Percentiles rank a stretch among this genome's conserved stretches.
phyloP scores from a whole-genome alignment of 2,329 filamentous ascomycete species.

The Trichoderma arundinaceum region DNA sequence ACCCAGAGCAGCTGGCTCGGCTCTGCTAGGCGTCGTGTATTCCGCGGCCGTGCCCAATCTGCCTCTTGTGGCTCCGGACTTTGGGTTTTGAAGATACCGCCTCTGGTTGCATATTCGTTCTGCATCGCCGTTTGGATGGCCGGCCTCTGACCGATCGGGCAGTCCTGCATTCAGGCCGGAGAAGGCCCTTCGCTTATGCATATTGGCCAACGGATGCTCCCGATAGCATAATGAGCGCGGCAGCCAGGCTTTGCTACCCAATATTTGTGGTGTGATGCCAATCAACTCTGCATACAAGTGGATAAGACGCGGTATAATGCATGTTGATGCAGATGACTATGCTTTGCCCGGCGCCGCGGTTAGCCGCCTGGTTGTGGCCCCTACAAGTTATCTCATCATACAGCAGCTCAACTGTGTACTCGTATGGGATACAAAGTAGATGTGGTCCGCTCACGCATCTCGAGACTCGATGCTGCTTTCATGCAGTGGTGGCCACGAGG shows the following conservation, averaged over 20 bases:
- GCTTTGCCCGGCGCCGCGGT: neutral
- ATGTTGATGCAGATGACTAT: neutral
- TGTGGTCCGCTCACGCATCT: neutral
- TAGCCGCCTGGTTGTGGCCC: neutral
- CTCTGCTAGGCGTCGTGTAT: neutral
- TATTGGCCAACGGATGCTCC: neutral
- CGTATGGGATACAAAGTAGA: neutral
- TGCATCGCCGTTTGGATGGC: no score
- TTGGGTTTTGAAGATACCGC: neutral
- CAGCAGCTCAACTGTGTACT: no score
- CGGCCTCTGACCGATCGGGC: conserved; percentile 15
- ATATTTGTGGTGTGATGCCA: conserved; percentile 1
- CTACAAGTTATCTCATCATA: neutral
- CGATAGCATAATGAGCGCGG: neutral
- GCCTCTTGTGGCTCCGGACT: no score
- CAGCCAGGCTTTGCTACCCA: neutral
- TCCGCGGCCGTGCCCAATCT: neutral
- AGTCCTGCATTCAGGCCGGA: conserved; percentile 13
- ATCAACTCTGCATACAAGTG: neutral
- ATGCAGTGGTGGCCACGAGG: neutral
- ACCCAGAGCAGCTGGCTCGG: no score
- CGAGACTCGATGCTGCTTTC: neutral
- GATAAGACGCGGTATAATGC: neutral
- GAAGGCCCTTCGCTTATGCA: conserved; percentile 23
- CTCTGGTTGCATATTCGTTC: no score